These are phyloP conservation scores for Sporothrix globosa DNA, from an alignment of 2,329 filamentous ascomycete species.

Conservation along the genomic window DNA sequence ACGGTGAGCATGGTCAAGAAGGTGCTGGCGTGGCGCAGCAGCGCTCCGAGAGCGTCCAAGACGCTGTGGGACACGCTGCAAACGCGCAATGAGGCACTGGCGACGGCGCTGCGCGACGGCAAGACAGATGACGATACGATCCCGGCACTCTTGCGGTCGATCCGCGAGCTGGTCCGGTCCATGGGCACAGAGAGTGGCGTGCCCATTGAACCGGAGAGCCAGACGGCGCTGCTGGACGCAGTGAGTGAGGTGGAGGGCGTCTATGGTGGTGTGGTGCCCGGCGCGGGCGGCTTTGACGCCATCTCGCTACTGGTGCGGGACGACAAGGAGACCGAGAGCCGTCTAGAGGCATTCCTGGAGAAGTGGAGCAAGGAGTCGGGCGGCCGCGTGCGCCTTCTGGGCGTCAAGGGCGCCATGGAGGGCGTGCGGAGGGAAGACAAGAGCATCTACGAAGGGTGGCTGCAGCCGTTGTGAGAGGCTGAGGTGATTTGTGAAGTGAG, in stretches of 20 bases:
- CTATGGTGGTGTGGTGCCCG: slow-evolving; percentile 87
- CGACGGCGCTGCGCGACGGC: slow-evolving; percentile 61
- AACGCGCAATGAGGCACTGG: slow-evolving; percentile 70
- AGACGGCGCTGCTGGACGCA: slow-evolving; percentile 82
- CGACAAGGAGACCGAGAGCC: slow-evolving; percentile 63
- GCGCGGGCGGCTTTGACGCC: slow-evolving; percentile 92
- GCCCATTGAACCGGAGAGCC: slow-evolving; percentile 84
- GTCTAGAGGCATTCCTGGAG: slow-evolving; percentile 64
- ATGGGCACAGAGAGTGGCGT: slow-evolving; percentile 77
- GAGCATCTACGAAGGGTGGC: slow-evolving; percentile 44
- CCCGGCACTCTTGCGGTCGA: slow-evolving; percentile 51
- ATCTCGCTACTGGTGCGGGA: slow-evolving; percentile 79
- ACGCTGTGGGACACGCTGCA: slow-evolving; percentile 77
- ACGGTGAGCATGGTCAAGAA: slow-evolving; percentile 96
- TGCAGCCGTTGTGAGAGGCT: background rate
- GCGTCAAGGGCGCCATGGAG: slow-evolving; percentile 72
- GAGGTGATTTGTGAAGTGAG: background rate
- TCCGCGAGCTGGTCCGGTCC: slow-evolving; percentile 67
- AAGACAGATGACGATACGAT: slow-evolving; percentile 11
- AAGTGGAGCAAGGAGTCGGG: slow-evolving; percentile 65
- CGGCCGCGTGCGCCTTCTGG: slow-evolving; percentile 68
- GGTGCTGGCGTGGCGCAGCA: slow-evolving; percentile 78
- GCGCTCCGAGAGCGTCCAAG: slow-evolving; percentile 65
- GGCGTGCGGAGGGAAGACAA: slow-evolving; percentile 58
- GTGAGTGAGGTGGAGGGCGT: slow-evolving; percentile 78